phyloP scores from a whole-genome alignment of 179 eudicot genomes.

The Camellia oleifera region DNA sequence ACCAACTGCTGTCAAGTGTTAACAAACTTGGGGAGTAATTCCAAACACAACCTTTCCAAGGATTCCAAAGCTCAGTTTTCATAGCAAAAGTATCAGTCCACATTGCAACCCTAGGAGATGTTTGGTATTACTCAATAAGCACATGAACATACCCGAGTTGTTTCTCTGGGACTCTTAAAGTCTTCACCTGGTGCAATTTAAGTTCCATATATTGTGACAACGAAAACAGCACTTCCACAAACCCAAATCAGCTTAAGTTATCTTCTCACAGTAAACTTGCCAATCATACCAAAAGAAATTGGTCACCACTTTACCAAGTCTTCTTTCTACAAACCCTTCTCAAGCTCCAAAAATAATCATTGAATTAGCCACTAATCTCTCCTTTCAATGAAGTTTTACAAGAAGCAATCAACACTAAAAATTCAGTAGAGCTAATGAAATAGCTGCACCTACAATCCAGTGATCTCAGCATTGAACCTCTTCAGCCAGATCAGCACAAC shows the following conservation, averaged over 20 bases:
- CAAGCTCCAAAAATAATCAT: neutral
- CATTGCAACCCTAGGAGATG: too few relatives aligned
- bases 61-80: too few relatives aligned
- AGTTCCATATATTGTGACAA: neutral
- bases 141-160: too few relatives aligned
- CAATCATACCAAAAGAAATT: neutral
- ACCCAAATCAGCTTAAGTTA: neutral
- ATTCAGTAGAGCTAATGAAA: neutral
- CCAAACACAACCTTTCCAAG: too few relatives aligned
- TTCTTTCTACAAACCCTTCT: neutral
- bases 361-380: neutral
- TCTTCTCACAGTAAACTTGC: neutral
- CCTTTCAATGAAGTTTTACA: neutral
- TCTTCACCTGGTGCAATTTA: too few relatives aligned
- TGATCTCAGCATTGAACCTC: neutral
- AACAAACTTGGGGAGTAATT: too few relatives aligned
- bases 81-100: too few relatives aligned
- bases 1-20: too few relatives aligned
- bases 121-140: too few relatives aligned
- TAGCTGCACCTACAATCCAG: neutral
- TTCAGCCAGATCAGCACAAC: neutral
- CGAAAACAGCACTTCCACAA: neutral
- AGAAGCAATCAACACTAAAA: neutral
- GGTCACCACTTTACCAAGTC: neutral
- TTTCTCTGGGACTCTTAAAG: too few relatives aligned